phyloP scores from a whole-genome alignment of 1,284 basidiomycete genomes.

The Malassezia dermatis region DNA sequence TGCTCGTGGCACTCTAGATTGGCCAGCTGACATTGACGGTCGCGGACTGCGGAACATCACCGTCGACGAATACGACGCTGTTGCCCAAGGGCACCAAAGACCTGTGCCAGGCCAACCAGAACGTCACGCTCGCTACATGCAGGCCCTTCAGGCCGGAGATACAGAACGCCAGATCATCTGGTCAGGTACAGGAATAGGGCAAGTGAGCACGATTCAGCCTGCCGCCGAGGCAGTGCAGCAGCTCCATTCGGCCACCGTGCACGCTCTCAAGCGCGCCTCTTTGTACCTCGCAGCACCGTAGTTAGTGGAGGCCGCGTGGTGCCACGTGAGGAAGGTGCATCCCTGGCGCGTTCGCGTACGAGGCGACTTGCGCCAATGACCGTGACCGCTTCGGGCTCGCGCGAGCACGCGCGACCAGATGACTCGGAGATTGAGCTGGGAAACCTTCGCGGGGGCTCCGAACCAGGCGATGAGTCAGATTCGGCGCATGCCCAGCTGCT shows the following conservation, averaged over 20 bases:
- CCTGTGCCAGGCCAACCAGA: slow-evolving; percentile 14
- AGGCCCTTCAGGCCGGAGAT: slow-evolving; percentile 29
- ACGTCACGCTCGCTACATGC: slow-evolving; percentile 30
- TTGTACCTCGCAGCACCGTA: not conserved
- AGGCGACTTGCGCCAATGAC: not conserved
- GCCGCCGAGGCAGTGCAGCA: slow-evolving; percentile 26
- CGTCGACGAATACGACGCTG: slow-evolving; percentile 32
- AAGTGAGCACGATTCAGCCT: slow-evolving; percentile 24
- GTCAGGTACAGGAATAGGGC: slow-evolving; percentile 40
- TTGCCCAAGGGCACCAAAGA: slow-evolving; percentile 13
- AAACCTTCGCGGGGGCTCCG: not conserved
- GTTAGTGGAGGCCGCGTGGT: slow-evolving; percentile 2
- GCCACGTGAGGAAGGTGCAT: not conserved
- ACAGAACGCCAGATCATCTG: slow-evolving; percentile 35
- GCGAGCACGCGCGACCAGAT: not conserved
- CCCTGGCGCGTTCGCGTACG: not conserved
- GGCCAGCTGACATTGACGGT: slow-evolving; percentile 42
- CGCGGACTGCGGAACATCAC: slow-evolving; percentile 34
- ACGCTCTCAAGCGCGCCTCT: not conserved
- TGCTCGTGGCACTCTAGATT: slow-evolving; percentile 37
- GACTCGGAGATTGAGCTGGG: slow-evolving; percentile 15
- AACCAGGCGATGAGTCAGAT: slow-evolving; percentile 9
- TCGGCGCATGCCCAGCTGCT: slow-evolving; percentile 8
- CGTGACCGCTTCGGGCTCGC: not conserved
- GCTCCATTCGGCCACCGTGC: slow-evolving; percentile 21